Conservation (phyloP, 805 yeast species). For the Wickerhamiella azymoides region DNA sequence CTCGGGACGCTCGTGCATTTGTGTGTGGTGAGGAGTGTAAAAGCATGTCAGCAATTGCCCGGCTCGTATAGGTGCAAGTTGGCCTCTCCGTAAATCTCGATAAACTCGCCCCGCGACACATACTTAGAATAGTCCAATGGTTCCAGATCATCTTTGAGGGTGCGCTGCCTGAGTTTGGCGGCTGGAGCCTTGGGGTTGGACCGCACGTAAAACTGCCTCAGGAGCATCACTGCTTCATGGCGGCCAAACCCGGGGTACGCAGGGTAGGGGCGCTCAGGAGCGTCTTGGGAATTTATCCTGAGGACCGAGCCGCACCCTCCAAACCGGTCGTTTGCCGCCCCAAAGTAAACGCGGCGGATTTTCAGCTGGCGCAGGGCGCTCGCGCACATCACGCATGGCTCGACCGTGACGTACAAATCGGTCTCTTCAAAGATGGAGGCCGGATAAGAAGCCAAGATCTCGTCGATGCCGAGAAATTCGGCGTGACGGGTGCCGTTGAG, state of each 20-base stretch:
- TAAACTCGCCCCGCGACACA: slow-evolving; percentile 38
- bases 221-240: slow-evolving; percentile 67
- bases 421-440: slow-evolving; percentile 35
- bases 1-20: slow-evolving; percentile 35
- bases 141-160: slow-evolving; percentile 40
- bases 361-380: slow-evolving; percentile 73
- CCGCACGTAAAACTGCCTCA: slow-evolving; percentile 71
- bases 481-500: slow-evolving; percentile 87
- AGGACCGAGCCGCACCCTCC: slow-evolving; percentile 93
- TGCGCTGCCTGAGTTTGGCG: slow-evolving; percentile 50
- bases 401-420: slow-evolving; percentile 83
- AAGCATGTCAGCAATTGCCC: background rate
- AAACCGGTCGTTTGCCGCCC: slow-evolving; percentile 88
- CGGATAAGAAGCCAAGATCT: slow-evolving; percentile 29
- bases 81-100: slow-evolving; percentile 35
- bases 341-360: slow-evolving; percentile 62
- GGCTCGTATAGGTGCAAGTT: slow-evolving; percentile 17
- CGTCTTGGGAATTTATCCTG: slow-evolving; percentile 36
- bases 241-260: slow-evolving; percentile 68
- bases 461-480: slow-evolving; percentile 68
- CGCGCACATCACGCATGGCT: slow-evolving; percentile 98
- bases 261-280: slow-evolving; percentile 29
- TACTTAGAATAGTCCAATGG: slow-evolving; percentile 42
- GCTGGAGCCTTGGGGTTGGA: slow-evolving; percentile 79
- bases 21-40: too few species aligned